Base-by-base conservation (phyloP, 2,329 filamentous ascomycete genomes). In the Aspergillus fumigatiaffinis region DNA sequence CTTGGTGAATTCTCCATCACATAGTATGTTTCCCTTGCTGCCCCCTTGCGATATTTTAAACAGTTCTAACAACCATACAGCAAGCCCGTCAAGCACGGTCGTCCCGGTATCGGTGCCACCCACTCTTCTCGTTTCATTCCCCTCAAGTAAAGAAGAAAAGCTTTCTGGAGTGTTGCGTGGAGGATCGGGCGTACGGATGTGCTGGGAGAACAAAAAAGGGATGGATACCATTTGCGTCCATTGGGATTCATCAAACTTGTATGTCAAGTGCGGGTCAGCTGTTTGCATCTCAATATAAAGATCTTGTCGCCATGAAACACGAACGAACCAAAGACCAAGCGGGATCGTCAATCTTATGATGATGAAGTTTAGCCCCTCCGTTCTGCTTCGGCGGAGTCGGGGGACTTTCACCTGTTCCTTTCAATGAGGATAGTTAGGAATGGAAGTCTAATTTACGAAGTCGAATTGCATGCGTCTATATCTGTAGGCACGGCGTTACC, bases 51-150 rank as follows among this genome's bases (percentile, higher is more conserved):
- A 5, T 25, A 10, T 20, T 23, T 17, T 1, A 26, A 8, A 2
- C 7, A 29, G 5, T 6, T 64, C 85, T 89, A 78, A 90, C 80
- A 71, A 68, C 56, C 64, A 44, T 60, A 77, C 74, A 96, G 92
- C 91, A 92, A 92, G 85, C 94, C 94, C 76, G 94, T 99, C 89
- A 99, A 97, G 91, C 94, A 99, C 90, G 94, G 94, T 88, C 87
- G 94, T 82, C 94, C 94, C 77, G 94, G 94, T 97, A 99, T 99
- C 77, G 94, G 94, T 95, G 94, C 94, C 77, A 99, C 94, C 73
- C 92, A 99, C 90, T 97, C 93, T 85, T 99, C 94, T 82, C 92
- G 94, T 88, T 99, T 99, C 90, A 99, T 99, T 86, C 94, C 94
- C 81, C 90, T 99, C 81, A 99, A 99, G 87, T 97, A 97, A 87